A percentile compares a stretch with the other conserved stretches of the same genome.
Evolutionary conservation across 768 basidiomycete species (phyloP).

Genomic region (Agrocybe praecox): DNA sequence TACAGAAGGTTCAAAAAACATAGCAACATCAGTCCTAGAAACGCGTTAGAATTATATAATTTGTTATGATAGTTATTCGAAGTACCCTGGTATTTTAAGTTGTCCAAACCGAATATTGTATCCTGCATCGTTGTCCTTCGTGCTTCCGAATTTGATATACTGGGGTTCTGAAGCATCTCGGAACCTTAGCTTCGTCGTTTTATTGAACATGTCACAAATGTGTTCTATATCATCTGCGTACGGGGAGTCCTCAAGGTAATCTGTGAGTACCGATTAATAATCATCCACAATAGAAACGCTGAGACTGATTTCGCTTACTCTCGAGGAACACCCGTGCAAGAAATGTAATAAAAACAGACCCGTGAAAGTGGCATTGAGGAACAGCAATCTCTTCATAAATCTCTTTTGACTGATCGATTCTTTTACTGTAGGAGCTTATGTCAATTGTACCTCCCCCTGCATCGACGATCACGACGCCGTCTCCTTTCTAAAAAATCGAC

Average conservation of each 20-base stretch:
- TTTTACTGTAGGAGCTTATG: conserved; percentile 52
- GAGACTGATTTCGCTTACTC: conserved; percentile 26
- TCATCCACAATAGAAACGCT: not conserved
- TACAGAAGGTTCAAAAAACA: conserved; percentile 40
- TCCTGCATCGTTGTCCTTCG: conserved; percentile 38
- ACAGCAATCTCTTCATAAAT: conserved; percentile 52
- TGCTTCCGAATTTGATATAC: conserved; percentile 50
- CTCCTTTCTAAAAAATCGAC: not conserved
- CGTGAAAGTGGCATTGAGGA: conserved; percentile 48
- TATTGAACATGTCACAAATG: conserved; percentile 47
- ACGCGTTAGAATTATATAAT: not conserved
- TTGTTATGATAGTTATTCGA: not conserved
- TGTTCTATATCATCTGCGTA: conserved; percentile 44
- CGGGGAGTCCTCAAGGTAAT: conserved; percentile 38
- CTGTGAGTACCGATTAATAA: conserved; percentile 22
- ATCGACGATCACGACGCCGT: conserved; percentile 47
- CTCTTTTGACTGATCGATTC: conserved; percentile 21
- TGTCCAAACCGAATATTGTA: conserved; percentile 48
- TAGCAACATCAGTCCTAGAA: conserved; percentile 32
- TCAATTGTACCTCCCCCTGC: conserved; percentile 68
- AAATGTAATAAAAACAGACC: conserved; percentile 52
- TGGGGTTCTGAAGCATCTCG: conserved; percentile 36
- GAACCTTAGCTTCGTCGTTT: conserved; percentile 48
- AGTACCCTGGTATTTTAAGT: conserved; percentile 41
- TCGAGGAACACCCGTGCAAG: conserved; percentile 41